Percentiles rank a stretch among this genome's conserved stretches.
Evolutionary conservation across 1,139 yeast genomes (phyloP).

Genomic region (Candida glucosophila): DNA sequence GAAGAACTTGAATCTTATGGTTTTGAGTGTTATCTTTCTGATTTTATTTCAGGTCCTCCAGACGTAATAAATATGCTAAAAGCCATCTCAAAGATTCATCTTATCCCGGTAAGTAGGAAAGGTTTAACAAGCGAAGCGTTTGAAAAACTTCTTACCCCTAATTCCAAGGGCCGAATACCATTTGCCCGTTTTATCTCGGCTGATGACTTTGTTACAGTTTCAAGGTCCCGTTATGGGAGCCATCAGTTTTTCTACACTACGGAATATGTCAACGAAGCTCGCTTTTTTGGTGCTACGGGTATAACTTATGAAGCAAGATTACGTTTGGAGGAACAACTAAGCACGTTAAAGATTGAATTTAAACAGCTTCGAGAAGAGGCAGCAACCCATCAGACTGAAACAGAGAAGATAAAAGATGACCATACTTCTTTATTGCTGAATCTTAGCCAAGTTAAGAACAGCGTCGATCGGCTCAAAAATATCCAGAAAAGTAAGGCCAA

Average conservation of each 20-base stretch:
- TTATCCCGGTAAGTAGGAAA: slow-evolving; percentile 52
- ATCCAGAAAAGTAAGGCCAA: slow-evolving; percentile 8
- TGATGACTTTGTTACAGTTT: slow-evolving; percentile 40
- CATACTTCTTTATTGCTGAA: slow-evolving; percentile 11
- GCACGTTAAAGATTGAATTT: slow-evolving; percentile 10
- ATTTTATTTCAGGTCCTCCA: slow-evolving; percentile 64
- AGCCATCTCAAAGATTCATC: slow-evolving; percentile 46
- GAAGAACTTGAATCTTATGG: slow-evolving; percentile 42
- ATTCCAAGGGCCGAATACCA: slow-evolving; percentile 26
- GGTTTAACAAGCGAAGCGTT: slow-evolving; percentile 35
- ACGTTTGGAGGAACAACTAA: slow-evolving; percentile 11
- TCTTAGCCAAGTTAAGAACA: slow-evolving; percentile 5
- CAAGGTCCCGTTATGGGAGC: slow-evolving; percentile 51
- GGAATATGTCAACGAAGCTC: slow-evolving; percentile 21
- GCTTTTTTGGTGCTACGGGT: slow-evolving; percentile 37
- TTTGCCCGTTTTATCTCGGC: slow-evolving; percentile 57
- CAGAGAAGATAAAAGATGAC: slow-evolving; percentile 3
- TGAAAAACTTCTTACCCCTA: slow-evolving; percentile 25
- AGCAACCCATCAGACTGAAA: slow-evolving; percentile 2
- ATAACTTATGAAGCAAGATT: slow-evolving; percentile 27
- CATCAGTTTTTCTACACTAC: slow-evolving; percentile 38
- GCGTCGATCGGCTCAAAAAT: slow-evolving; percentile 6
- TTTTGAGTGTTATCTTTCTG: slow-evolving; percentile 73
- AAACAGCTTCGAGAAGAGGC: slow-evolving; percentile 3
- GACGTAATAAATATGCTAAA: slow-evolving; percentile 72